Evolutionary conservation across 768 basidiomycete species (phyloP).

Genomic region (Mycena filopes): DNA sequence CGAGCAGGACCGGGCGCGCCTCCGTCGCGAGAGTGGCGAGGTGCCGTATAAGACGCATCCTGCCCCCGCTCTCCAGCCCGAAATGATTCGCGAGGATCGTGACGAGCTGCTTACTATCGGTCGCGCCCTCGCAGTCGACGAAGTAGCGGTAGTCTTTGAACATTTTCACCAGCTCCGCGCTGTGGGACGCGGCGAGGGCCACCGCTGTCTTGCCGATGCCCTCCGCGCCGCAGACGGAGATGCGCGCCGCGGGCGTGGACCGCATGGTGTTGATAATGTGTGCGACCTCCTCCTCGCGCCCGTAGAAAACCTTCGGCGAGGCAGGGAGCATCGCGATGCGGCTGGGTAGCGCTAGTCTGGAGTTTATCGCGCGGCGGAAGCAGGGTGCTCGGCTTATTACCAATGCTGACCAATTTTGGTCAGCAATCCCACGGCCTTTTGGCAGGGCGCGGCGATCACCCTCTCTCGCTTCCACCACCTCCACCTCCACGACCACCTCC

Average conservation of each 20-base stretch:
- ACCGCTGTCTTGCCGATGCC: slow-evolving; percentile 27
- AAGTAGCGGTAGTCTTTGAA: slow-evolving; percentile 12
- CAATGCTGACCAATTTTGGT: no score
- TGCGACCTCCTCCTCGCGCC: slow-evolving; percentile 21
- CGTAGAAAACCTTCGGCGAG: slow-evolving; percentile 26
- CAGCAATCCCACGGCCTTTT: no score
- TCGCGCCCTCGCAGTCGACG: slow-evolving; percentile 17
- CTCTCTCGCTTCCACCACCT: no score
- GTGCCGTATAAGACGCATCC: slow-evolving; percentile 14
- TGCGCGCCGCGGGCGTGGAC: slow-evolving; percentile 18
- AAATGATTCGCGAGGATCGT: background rate
- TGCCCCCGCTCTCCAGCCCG: background rate
- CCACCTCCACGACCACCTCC: background rate
- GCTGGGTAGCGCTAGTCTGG: no score
- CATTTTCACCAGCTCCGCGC: background rate
- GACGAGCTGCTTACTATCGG: slow-evolving; percentile 11
- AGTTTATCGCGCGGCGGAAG: no score
- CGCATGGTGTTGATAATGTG: slow-evolving; percentile 18
- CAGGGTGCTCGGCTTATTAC: no score
- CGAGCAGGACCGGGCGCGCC: slow-evolving; percentile 8
- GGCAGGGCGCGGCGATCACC: no score
- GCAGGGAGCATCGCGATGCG: slow-evolving; percentile 20
- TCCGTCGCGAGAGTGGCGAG: background rate
- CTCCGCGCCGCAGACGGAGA: slow-evolving; percentile 14
- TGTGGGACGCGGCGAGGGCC: slow-evolving; percentile 20